These are phyloP conservation scores for Achaetomiella virescens DNA, from an alignment of 495 filamentous ascomycete genomes.

Conservation along the genomic window DNA sequence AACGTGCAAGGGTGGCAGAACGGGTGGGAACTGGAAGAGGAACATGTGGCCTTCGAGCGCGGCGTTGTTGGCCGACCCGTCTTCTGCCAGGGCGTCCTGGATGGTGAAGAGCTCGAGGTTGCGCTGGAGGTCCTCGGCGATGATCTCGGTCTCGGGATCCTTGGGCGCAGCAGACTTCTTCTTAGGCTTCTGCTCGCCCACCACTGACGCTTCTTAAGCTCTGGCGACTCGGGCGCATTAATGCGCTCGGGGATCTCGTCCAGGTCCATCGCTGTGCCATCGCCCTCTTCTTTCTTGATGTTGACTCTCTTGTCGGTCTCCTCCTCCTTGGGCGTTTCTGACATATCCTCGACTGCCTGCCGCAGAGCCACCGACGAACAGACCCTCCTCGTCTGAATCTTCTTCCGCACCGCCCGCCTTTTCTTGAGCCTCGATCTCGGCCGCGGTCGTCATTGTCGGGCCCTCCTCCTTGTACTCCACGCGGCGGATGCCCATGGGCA, in stretches of 20 bases:
- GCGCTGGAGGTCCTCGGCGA: constrained; percentile 25
- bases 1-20: constrained; percentile 47
- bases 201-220: constrained; percentile 25
- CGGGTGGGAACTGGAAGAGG: constrained; percentile 60
- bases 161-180: constrained; percentile 25
- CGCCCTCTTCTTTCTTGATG: constrained; percentile 30
- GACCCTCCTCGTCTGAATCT: constrained; percentile 36
- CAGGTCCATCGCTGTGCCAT: constrained; percentile 31
- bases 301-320: constrained; percentile 17
- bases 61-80: constrained; percentile 9
- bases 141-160: constrained; percentile 33
- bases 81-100: constrained; percentile 16
- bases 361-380: constrained; percentile 32
- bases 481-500: constrained; percentile 47
- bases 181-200: constrained; percentile 24
- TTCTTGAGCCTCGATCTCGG: constrained; percentile 40
- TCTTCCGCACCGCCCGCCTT: constrained; percentile 26
- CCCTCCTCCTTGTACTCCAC: constrained; percentile 48
- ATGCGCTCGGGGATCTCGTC: constrained; percentile 32
- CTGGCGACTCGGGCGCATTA: constrained; percentile 29
- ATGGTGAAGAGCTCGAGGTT: constrained; percentile 31
- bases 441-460: constrained; percentile 47
- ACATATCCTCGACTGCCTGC: constrained; percentile 6
- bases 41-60: constrained; percentile 48
- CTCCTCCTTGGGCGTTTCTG: constrained; percentile 25